A percentile compares a stretch with the other conserved stretches of the same genome.
Evolutionary conservation across 2,329 filamentous ascomycete genomes (phyloP).

Genomic region (Fonsecaea monophora): DNA sequence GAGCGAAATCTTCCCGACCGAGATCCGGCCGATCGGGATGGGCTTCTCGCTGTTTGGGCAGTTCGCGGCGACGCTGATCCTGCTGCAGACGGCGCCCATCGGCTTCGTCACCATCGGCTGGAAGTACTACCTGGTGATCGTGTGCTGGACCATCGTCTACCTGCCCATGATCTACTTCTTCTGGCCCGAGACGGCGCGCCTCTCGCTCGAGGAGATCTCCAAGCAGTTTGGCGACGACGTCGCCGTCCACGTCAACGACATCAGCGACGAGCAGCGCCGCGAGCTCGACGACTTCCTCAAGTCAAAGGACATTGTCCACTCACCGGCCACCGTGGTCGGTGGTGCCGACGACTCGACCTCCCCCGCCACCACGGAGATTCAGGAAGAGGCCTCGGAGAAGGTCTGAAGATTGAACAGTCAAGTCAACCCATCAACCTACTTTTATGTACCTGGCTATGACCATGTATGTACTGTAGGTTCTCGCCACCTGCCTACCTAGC

Average conservation of each 20-base stretch:
- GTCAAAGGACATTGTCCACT: conserved; percentile 29
- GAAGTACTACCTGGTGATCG: conserved; percentile 54
- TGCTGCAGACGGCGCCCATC: conserved; percentile 55
- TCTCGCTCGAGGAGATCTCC: conserved; percentile 56
- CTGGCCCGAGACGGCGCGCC: conserved; percentile 47
- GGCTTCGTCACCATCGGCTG: conserved; percentile 57
- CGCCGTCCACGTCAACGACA: conserved; percentile 55
- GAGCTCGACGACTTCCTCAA: conserved; percentile 34
- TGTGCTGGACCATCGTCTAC: conserved; percentile 48
- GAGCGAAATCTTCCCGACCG: conserved; percentile 55
- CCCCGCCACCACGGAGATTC: conserved; percentile 14
- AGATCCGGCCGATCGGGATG: conserved; percentile 60
- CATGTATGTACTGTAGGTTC: no score
- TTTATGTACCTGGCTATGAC: no score
- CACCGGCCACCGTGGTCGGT: background rate
- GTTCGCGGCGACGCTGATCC: conserved; percentile 57
- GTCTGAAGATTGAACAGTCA: background rate
- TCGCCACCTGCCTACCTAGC: no score
- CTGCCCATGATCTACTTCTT: conserved; percentile 48
- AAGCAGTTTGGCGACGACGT: conserved; percentile 60
- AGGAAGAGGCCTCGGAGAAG: conserved; percentile 13
- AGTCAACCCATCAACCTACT: no score
- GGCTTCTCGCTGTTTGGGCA: conserved; percentile 60
- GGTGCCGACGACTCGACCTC: background rate
- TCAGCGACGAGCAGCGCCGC: conserved; percentile 48